These are phyloP conservation scores for Colletotrichum phormii DNA, from an alignment of 2,329 filamentous ascomycete genomes.

Conservation along the genomic window DNA sequence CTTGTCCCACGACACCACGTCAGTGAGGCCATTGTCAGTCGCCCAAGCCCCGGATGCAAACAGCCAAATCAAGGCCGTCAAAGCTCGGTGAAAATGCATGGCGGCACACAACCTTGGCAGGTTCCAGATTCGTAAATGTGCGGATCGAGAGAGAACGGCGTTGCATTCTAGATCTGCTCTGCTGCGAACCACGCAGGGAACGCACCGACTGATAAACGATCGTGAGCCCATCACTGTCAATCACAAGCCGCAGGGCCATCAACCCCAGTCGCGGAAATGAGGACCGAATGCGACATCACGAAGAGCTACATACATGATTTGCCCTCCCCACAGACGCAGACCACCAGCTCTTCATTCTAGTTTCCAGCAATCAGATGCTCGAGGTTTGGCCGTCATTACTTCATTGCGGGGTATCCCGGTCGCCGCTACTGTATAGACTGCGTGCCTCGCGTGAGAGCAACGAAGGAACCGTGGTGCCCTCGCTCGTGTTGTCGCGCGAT, in stretches of 20 bases:
- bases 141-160: not conserved
- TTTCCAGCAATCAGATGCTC: slow-evolving; percentile 32
- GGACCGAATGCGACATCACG: slow-evolving; percentile 19
- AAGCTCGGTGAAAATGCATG: slow-evolving; percentile 13
- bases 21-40: slow-evolving; percentile 54
- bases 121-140: not conserved
- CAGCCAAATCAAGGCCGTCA: slow-evolving; percentile 21
- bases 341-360: slow-evolving; percentile 13
- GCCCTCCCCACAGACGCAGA: not conserved
- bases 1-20: slow-evolving; percentile 76
- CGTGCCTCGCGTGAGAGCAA: not conserved
- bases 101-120: not conserved
- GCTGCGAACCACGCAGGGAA: not conserved
- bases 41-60: slow-evolving; percentile 40
- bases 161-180: not conserved
- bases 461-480: not conserved
- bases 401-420: slow-evolving; percentile 21
- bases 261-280: slow-evolving; percentile 15
- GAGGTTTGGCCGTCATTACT: not conserved
- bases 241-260: not conserved
- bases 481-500: not conserved
- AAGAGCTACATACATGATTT: not conserved
- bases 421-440: not conserved
- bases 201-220: slow-evolving; percentile 3
- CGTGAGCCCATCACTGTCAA: not conserved